A percentile compares a stretch with the other conserved stretches of the same genome.
phyloP scores from a whole-genome alignment of 306 rosid genomes.

The Coriaria nepalensis region DNA sequence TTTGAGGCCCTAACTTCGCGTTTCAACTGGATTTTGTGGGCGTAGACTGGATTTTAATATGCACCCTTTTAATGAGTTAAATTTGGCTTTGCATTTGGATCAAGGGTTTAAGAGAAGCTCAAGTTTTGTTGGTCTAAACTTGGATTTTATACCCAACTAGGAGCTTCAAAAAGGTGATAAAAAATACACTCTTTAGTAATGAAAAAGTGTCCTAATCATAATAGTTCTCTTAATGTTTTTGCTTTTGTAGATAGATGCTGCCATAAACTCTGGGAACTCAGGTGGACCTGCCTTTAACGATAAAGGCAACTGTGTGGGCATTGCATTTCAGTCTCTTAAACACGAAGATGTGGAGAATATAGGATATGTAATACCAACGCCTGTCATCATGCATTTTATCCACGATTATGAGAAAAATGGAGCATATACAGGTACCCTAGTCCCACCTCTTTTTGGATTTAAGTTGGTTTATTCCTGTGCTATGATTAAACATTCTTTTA shows the following conservation, averaged over 20 bases:
- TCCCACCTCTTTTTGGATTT: not conserved
- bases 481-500: not conserved
- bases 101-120: too few species aligned
- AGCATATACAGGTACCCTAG: slow-evolving; percentile 59
- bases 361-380: slow-evolving; percentile 96
- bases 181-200: too few species aligned
- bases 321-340: slow-evolving; percentile 96
- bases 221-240: slow-evolving; percentile 8
- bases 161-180: too few species aligned
- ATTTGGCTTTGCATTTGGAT: not conserved
- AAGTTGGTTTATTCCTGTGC: not conserved
- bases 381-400: slow-evolving; percentile 87
- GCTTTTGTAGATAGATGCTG: slow-evolving; percentile 77
- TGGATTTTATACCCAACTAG: too few species aligned
- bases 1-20: too few species aligned
- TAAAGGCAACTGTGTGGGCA: slow-evolving; percentile 88
- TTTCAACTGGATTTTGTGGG: too few species aligned
- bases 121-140: too few species aligned
- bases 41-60: too few species aligned
- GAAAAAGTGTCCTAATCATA: not conserved
- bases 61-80: not conserved
- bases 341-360: slow-evolving; percentile 87
- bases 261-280: slow-evolving; percentile 93
- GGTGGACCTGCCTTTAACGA: slow-evolving; percentile 97
- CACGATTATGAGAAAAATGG: slow-evolving; percentile 81